Conservation (phyloP, 139 green algal genomes). For the Coccomyxa sp. region DNA sequence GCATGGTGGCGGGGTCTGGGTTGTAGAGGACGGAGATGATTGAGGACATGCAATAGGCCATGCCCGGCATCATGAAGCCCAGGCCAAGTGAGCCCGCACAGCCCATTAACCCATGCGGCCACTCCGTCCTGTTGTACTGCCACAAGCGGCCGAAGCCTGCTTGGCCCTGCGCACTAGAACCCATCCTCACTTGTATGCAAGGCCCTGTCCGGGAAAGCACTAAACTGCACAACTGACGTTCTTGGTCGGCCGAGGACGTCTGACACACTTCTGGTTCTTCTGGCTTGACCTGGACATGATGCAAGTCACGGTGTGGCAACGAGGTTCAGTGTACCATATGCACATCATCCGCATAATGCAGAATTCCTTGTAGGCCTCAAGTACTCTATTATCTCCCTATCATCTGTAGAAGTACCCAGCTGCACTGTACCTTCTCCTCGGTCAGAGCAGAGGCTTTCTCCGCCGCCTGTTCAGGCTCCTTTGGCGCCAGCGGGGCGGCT, state of each 20-base stretch:
- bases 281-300: no score
- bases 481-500: not conserved
- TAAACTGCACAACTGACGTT: not conserved
- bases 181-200: not conserved
- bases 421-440: not conserved
- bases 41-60: conserved; percentile 51
- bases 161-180: not conserved
- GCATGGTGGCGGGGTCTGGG: conserved; percentile 12
- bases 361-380: no score
- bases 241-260: not conserved
- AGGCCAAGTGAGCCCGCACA: conserved; percentile 27
- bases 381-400: no score
- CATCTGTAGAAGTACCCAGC: no score
- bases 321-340: no score
- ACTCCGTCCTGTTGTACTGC: conserved; percentile 54
- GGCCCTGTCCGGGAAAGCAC: not conserved
- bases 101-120: conserved; percentile 35
- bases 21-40: conserved; percentile 49
- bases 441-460: not conserved
- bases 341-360: no score
- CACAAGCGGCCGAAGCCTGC: conserved; percentile 44
- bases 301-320: no score
- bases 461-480: not conserved
- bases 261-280: not conserved
- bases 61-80: conserved; percentile 63